Conservation (phyloP, 352 stramenopile genomes). For the Globisporangium cylindrosporum region DNA sequence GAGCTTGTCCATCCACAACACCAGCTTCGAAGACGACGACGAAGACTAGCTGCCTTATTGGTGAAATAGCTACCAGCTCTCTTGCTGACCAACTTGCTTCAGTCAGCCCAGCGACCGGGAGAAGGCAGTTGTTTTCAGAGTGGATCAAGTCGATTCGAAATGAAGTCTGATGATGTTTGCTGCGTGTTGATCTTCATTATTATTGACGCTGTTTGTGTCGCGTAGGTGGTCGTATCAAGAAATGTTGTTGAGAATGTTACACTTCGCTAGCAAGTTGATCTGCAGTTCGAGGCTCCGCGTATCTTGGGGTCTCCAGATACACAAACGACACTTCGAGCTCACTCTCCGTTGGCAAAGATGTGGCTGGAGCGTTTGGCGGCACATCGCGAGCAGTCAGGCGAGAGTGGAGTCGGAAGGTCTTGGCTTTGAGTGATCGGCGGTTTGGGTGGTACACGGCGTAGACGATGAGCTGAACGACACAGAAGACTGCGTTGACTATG, state of each 20-base stretch:
- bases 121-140: background rate
- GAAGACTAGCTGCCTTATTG: background rate
- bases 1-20: conserved; percentile 63
- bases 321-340: conserved; percentile 21
- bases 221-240: background rate
- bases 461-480: conserved; percentile 31
- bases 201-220: background rate
- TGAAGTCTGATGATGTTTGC: background rate
- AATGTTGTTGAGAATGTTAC: background rate
- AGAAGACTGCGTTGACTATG: conserved; percentile 31
- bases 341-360: conserved; percentile 8
- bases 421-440: conserved; percentile 8
- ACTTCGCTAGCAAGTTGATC: background rate
- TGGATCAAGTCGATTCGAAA: background rate
- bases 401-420: conserved; percentile 2
- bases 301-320: conserved; percentile 23
- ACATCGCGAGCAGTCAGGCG: background rate
- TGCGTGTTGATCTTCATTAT: background rate
- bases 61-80: background rate
- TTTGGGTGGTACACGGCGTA: conserved; percentile 30
- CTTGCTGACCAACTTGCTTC: background rate
- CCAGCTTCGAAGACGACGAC: conserved; percentile 20
- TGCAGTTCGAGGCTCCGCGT: background rate
- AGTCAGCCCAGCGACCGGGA: background rate
- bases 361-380: conserved; percentile 13